Percentiles rank a stretch among this genome's conserved stretches.
These are phyloP conservation scores for Haplographium delicatum DNA, from an alignment of 495 filamentous ascomycete species.

Conservation along the genomic window DNA sequence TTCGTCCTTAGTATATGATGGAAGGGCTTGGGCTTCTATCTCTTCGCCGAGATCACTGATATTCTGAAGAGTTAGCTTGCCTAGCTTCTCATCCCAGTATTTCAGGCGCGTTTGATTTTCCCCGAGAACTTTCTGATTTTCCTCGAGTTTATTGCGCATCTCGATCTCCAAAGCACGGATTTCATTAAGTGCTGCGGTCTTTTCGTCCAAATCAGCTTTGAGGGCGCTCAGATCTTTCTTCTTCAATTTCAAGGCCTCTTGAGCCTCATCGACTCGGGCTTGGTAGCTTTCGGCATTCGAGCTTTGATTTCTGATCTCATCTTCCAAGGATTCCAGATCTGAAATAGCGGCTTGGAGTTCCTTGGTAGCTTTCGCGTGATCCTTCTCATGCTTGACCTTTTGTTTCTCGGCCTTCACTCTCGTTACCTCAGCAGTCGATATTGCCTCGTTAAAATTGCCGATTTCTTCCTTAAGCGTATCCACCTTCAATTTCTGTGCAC, in stretches of 20 bases:
- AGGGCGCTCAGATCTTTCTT: constrained; percentile 72
- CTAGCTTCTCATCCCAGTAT: constrained; percentile 86
- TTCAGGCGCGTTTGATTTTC: constrained; percentile 81
- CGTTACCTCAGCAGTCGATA: constrained; percentile 77
- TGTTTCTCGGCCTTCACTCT: constrained; percentile 91
- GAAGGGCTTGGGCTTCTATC: constrained; percentile 48
- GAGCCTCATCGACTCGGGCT: constrained; percentile 76
- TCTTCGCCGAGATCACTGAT: constrained; percentile 62
- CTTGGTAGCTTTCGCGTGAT: constrained; percentile 63
- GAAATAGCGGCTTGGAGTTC: constrained; percentile 66
- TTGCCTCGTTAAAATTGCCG: constrained; percentile 68
- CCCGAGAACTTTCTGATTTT: constrained; percentile 80
- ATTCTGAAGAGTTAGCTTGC: constrained; percentile 73
- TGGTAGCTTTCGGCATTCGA: constrained; percentile 66
- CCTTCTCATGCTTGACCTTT: constrained; percentile 78
- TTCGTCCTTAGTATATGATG: constrained; percentile 83
- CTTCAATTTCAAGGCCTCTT: constrained; percentile 73
- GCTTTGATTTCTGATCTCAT: constrained; percentile 70
- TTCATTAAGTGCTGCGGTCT: constrained; percentile 81
- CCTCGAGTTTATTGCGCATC: constrained; percentile 96
- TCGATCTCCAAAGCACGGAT: constrained; percentile 90
- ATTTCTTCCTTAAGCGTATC: constrained; percentile 87
- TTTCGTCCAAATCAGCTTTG: constrained; percentile 82
- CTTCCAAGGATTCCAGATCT: constrained; percentile 70
- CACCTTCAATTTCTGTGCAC: constrained; percentile 89